Evolutionary conservation across 768 basidiomycete species (phyloP).

Genomic region (Nevesoporus exiguus): DNA sequence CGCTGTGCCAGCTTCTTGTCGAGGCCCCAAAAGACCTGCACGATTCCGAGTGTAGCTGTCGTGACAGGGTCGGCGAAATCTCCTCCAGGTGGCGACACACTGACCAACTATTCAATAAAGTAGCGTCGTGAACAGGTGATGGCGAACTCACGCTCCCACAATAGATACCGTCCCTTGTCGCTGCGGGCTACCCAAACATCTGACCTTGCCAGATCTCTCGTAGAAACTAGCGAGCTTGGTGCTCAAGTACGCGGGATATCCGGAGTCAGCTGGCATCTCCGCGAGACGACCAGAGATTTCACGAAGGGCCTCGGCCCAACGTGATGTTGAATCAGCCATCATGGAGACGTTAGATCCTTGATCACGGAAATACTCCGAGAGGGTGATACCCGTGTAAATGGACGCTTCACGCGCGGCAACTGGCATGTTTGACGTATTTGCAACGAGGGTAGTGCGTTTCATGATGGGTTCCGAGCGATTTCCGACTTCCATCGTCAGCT

Average conservation of each 20-base stretch:
- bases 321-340: slow-evolving; percentile 99
- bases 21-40: slow-evolving; percentile 99
- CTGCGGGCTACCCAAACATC: slow-evolving; percentile 83
- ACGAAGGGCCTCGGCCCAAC: slow-evolving; percentile 98
- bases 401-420: slow-evolving; percentile 99
- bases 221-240: slow-evolving; percentile 98
- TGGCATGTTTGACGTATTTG: slow-evolving; percentile 99
- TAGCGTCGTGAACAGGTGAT: neutral
- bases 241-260: slow-evolving; percentile 94
- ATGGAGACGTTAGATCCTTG: slow-evolving; percentile 96
- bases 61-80: slow-evolving; percentile 99
- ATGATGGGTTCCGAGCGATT: slow-evolving; percentile 98
- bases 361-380: slow-evolving; percentile 99
- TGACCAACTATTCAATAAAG: slow-evolving; percentile 32
- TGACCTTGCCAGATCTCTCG: slow-evolving; percentile 96
- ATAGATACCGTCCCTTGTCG: slow-evolving; percentile 95
- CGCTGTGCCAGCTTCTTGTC: slow-evolving; percentile 99
- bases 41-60: slow-evolving; percentile 94
- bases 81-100: slow-evolving; percentile 97
- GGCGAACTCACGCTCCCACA: slow-evolving; percentile 86
- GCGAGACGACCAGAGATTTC: slow-evolving; percentile 99
- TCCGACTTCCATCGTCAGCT: slow-evolving; percentile 87
- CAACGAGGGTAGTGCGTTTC: slow-evolving; percentile 98
- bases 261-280: slow-evolving; percentile 99
- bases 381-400: slow-evolving; percentile 98